A percentile compares a stretch with the other conserved stretches of the same genome.
phyloP scores from a whole-genome alignment of 2,329 filamentous ascomycete species.

The Botrytis medusae region DNA sequence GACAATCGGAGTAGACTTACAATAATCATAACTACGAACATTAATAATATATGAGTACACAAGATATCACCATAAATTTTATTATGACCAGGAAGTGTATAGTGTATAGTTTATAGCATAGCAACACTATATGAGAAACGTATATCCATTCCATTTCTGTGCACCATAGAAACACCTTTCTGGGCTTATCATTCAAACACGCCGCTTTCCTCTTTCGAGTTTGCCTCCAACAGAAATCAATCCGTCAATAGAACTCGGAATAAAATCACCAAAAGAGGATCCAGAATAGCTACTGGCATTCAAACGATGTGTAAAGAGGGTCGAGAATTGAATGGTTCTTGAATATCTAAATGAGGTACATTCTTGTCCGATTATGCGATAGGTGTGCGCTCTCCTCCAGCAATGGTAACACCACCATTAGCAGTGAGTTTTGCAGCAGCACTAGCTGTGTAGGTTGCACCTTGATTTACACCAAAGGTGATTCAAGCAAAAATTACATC shows the following conservation, averaged over 20 bases:
- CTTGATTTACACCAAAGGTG: background rate
- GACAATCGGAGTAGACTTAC: background rate
- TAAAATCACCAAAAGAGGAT: background rate
- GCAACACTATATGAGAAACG: background rate
- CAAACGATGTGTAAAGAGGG: background rate
- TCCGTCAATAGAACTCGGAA: background rate
- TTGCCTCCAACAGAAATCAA: background rate
- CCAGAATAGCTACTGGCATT: background rate
- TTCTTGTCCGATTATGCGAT: background rate
- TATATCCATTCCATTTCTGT: background rate
- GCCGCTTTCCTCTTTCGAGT: background rate
- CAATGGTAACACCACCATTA: background rate
- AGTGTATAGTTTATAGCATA: background rate
- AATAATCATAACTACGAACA: background rate
- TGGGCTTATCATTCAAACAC: background rate
- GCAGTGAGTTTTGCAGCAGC: background rate
- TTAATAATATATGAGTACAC: background rate
- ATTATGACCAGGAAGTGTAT: background rate
- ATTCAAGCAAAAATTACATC: background rate
- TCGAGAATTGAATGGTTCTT: background rate
- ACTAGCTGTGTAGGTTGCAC: background rate
- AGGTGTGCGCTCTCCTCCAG: background rate
- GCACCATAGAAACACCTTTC: background rate
- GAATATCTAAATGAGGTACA: background rate
- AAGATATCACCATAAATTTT: background rate